Conservation (phyloP, 2,329 filamentous ascomycete species). For the Davidsoniella eucalypti region DNA sequence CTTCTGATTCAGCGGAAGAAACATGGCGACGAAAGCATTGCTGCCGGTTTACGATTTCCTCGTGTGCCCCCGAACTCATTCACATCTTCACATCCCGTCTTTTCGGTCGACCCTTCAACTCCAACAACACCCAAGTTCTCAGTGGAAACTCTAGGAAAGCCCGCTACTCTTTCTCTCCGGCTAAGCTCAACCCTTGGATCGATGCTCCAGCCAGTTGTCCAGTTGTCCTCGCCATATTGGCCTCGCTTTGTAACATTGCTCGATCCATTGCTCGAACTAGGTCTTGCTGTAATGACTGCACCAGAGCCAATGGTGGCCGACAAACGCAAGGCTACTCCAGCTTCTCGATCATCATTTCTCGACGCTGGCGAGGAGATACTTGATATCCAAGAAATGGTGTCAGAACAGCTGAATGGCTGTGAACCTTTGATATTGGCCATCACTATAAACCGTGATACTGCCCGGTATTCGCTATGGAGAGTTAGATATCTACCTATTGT, state of each 20-base stretch:
- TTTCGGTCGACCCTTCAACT: conserved; percentile 19
- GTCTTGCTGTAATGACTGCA: conserved; percentile 51
- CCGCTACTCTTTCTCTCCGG: conserved; percentile 35
- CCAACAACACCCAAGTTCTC: conserved; percentile 27
- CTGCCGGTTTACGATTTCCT: conserved; percentile 26
- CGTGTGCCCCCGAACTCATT: conserved; percentile 71
- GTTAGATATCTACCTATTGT: conserved; percentile 60
- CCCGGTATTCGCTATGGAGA: conserved; percentile 72
- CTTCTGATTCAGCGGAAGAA: conserved; percentile 74
- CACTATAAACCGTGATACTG: conserved; percentile 62
- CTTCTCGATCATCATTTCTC: conserved; percentile 38
- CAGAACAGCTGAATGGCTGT: conserved; percentile 28
- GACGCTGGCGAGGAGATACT: conserved; percentile 68
- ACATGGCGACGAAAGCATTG: conserved; percentile 19
- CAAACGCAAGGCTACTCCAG: conserved; percentile 18
- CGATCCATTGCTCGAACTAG: conserved; percentile 73
- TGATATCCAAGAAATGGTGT: conserved; percentile 55
- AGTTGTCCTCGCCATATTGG: conserved; percentile 42
- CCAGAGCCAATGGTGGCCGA: conserved; percentile 24
- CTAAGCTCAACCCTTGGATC: conserved; percentile 38
- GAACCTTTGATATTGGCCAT: conserved; percentile 55
- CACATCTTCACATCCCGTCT: conserved; percentile 47
- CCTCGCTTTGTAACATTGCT: conserved; percentile 69
- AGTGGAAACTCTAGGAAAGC: conserved; percentile 38
- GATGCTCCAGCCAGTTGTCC: conserved; percentile 38